phyloP scores from a whole-genome alignment of 148 eudicot genomes.

The Chenopodium suecicum region DNA sequence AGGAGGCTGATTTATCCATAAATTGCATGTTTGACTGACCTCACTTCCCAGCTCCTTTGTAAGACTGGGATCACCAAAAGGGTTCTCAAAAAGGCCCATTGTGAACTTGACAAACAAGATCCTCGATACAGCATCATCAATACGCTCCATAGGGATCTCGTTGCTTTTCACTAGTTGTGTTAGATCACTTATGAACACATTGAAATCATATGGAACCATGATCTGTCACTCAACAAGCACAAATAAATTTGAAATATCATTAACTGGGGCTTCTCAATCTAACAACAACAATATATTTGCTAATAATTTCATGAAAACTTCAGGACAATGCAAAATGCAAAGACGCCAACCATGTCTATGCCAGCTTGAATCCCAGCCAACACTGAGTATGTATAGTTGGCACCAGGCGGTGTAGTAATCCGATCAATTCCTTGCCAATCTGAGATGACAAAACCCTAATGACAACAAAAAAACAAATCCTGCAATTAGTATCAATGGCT shows the following conservation, averaged over 20 bases:
- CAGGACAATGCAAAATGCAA: slow-evolving; percentile 1
- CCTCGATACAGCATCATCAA: slow-evolving; percentile 82
- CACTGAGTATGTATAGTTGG: slow-evolving; percentile 84
- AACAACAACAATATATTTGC: not conserved
- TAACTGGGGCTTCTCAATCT: not conserved
- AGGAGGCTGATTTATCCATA: not conserved
- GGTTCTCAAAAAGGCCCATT: slow-evolving; percentile 85
- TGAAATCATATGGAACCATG: slow-evolving; percentile 71
- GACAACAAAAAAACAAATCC: slow-evolving; percentile 18
- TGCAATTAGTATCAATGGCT: slow-evolving; percentile 9
- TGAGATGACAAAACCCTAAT: slow-evolving; percentile 90
- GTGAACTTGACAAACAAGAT: slow-evolving; percentile 78
- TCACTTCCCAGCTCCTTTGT: slow-evolving; percentile 68
- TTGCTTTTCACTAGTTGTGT: slow-evolving; percentile 64
- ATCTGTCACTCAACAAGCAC: slow-evolving; percentile 42
- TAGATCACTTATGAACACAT: slow-evolving; percentile 65
- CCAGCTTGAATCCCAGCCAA: slow-evolving; percentile 72
- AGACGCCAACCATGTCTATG: slow-evolving; percentile 76
- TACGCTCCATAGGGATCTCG: slow-evolving; percentile 65
- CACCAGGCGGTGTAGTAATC: slow-evolving; percentile 68
- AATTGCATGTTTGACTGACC: slow-evolving; percentile 38
- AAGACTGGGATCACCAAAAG: slow-evolving; percentile 71
- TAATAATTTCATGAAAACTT: not conserved
- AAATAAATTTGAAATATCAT: not conserved
- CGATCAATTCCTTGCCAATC: slow-evolving; percentile 94